Evolutionary conservation across 257 asterid genomes (phyloP).

Genomic region (Solanum lycopersicoides): DNA sequence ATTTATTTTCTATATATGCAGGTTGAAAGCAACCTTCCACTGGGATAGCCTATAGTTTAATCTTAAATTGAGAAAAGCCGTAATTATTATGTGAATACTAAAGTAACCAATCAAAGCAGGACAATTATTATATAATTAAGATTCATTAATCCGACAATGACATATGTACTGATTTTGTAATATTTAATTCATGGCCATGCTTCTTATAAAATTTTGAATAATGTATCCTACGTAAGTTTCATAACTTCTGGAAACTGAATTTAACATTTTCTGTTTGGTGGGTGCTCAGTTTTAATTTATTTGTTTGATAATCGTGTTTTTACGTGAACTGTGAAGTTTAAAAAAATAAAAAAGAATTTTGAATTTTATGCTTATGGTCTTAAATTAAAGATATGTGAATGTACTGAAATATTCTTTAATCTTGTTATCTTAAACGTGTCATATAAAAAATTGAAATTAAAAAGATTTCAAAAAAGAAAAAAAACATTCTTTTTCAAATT

Average conservation of each 20-base stretch:
- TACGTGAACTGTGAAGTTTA: too few relatives aligned
- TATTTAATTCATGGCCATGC: neutral
- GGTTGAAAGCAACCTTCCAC: neutral
- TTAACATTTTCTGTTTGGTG: too few relatives aligned
- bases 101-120: neutral
- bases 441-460: too few relatives aligned
- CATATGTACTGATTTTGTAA: neutral
- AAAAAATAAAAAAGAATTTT: too few relatives aligned
- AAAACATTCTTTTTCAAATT: too few relatives aligned
- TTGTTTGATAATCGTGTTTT: too few relatives aligned
- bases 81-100: neutral
- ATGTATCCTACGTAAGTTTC: neutral
- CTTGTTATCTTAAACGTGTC: too few relatives aligned
- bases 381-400: too few relatives aligned
- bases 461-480: too few relatives aligned
- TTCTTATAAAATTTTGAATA: neutral
- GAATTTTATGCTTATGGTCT: accelerated
- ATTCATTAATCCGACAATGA: neutral
- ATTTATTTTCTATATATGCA: neutral
- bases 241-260: neutral
- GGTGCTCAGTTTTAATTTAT: too few relatives aligned
- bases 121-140: neutral
- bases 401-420: too few relatives aligned
- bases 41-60: neutral
- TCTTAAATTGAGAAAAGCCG: neutral